Evolutionary conservation across 495 filamentous ascomycete species (phyloP).

Genomic region (Aspergillus diversus): DNA sequence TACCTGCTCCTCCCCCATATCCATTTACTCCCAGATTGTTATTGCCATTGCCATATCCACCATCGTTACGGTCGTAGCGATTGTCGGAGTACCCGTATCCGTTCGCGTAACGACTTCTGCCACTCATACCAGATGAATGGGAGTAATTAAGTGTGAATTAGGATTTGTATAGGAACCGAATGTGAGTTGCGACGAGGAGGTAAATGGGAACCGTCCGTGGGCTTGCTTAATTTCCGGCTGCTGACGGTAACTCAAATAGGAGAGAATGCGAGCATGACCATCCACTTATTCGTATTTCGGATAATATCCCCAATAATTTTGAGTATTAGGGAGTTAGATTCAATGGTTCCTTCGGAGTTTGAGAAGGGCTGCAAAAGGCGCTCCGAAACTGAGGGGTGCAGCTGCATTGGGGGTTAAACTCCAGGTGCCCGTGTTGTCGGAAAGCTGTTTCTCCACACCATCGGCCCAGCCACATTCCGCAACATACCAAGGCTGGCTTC

Average conservation of each 20-base stretch:
- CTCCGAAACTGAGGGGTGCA: conserved; percentile 2
- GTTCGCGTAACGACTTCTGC: conserved; percentile 45
- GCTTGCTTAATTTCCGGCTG: background rate
- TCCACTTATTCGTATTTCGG: background rate
- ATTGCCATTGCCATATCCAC: conserved; percentile 35
- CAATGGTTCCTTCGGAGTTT: background rate
- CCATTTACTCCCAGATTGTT: conserved; percentile 39
- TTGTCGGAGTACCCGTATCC: conserved; percentile 50
- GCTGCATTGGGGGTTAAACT: background rate
- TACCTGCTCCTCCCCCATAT: conserved; percentile 33
- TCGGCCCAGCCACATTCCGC: conserved; percentile 27
- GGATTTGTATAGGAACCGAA: background rate
- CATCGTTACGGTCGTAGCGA: conserved; percentile 45
- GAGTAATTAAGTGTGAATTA: background rate
- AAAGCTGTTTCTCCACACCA: conserved; percentile 23
- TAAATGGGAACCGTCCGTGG: background rate
- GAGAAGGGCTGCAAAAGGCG: background rate
- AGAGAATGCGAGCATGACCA: conserved; percentile 22
- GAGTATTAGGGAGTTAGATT: background rate
- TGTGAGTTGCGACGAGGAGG: conserved; percentile 5
- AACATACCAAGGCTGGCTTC: background rate
- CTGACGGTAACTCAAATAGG: conserved; percentile 19
- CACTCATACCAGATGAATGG: conserved; percentile 43
- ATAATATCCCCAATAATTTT: background rate
- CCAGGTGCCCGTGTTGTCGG: too few species aligned